Evolutionary conservation across 208 protist species (phyloP).

Genomic region (Trypanosoma congolense): DNA sequence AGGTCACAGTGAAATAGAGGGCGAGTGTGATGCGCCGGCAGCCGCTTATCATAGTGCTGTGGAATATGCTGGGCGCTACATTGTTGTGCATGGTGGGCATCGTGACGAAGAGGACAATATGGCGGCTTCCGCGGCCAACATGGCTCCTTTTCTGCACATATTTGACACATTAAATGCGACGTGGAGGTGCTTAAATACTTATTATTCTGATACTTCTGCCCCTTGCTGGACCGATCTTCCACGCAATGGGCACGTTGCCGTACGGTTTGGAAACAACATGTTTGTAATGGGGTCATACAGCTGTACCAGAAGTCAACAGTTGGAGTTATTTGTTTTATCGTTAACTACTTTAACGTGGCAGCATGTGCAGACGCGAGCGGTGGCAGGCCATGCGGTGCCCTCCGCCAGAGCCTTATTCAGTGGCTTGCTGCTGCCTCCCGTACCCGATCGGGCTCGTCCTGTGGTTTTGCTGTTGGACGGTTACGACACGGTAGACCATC

Average conservation of each 20-base stretch:
- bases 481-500: slow-evolving; percentile 4
- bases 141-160: slow-evolving; percentile 1
- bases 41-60: slow-evolving; percentile 37
- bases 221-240: slow-evolving; percentile 11
- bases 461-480: slow-evolving; percentile 21
- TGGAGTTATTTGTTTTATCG: slow-evolving; percentile 11
- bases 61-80: slow-evolving; percentile 30
- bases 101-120: neutral
- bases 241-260: slow-evolving; percentile 13
- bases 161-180: slow-evolving; percentile 15
- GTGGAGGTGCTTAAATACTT: slow-evolving; percentile 7
- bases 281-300: slow-evolving; percentile 22
- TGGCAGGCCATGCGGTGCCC: neutral
- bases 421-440: slow-evolving; percentile 11
- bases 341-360: slow-evolving; percentile 15
- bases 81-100: slow-evolving; percentile 53
- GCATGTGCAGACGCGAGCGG: slow-evolving; percentile 17
- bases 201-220: neutral
- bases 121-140: neutral
- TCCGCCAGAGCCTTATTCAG: slow-evolving; percentile 8
- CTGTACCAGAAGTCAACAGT: neutral
- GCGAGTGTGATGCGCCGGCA: neutral
- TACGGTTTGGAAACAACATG: slow-evolving; percentile 16
- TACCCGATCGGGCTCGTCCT: slow-evolving; percentile 5
- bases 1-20: slow-evolving; percentile 2